Percentiles rank a stretch among this genome's conserved stretches.
Evolutionary conservation across 192 early-diverging fungal genomes (phyloP).

Genomic region (Podila epicladia): DNA sequence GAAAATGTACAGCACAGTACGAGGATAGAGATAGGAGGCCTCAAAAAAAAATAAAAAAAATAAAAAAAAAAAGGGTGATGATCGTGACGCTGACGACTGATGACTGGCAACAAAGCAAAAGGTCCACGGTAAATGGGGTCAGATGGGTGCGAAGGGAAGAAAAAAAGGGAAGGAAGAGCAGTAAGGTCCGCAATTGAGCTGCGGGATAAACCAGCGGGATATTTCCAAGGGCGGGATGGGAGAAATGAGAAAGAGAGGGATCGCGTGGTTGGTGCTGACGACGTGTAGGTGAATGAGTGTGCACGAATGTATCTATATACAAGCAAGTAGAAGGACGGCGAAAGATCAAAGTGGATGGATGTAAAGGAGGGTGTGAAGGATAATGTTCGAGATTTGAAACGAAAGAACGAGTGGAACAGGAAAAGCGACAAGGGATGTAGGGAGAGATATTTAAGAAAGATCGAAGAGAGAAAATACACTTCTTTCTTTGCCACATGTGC

Average conservation of each 20-base stretch:
- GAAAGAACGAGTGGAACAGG: background rate
- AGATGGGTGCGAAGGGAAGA: background rate
- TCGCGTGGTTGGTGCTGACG: background rate
- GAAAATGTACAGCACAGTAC: background rate
- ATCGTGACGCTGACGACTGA: background rate
- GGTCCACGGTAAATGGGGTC: slow-evolving; percentile 2
- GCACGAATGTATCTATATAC: background rate
- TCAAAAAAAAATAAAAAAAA: background rate
- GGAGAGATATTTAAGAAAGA: background rate
- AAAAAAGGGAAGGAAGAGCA: background rate
- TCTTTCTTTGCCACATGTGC: no score
- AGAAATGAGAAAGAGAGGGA: background rate
- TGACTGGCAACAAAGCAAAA: no score
- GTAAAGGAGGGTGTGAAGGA: background rate
- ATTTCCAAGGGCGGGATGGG: background rate
- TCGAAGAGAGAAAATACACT: no score
- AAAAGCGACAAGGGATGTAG: background rate
- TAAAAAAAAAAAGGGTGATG: background rate
- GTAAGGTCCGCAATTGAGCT: slow-evolving; percentile 1
- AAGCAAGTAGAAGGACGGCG: background rate
- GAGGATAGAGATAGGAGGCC: background rate
- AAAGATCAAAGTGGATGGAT: background rate
- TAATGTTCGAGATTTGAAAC: background rate
- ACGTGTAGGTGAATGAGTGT: background rate
- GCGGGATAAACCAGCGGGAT: background rate